Base-by-base conservation (phyloP, 2,329 filamentous ascomycete species). In the Basipetospora chlamydospora region DNA sequence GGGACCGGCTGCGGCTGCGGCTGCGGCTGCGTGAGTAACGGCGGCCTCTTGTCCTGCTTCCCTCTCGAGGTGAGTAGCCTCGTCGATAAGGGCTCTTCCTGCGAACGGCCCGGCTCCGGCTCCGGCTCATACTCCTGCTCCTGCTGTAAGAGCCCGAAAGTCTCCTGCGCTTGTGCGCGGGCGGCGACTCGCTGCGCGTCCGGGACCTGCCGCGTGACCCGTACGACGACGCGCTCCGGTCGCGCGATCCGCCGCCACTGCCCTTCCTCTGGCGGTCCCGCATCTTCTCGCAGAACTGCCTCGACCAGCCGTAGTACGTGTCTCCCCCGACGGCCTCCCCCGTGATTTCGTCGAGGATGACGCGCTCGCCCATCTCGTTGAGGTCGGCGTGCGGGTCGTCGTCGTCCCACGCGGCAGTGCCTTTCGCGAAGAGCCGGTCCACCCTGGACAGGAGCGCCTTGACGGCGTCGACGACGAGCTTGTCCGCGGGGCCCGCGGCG, bases 301-400 rank as follows among this genome's bases (percentile, higher is more conserved):
- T 69, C 5, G 84, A 88, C 86, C 86, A 93, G 42, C 85, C 86
- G 51, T 92, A 92, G 53, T 92, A 92, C 1, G 80, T 83, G 43
- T 83, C 77, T 2, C 77, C 77, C 6, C 67, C 64, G 6, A 77
- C 52, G 2, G 77, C 58, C 3, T 80, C 72, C 1, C 77, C 77
- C 0, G 72, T 79, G n/a, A 72, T 59, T 44, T 78, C 73, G 46
- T 85, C 75, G 3, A 72, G 53, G 13, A 76, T 59, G 36, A 84
- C 61, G 12, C 67, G 58, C 51, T 90, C 79, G 9, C 84, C 85
- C 40, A 90, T 63, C 44, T 79, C 75, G 49, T 84, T 79, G n/a
- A 88, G 59, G 43, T 84, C 77, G n/a, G 65, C 56, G 5, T 64
- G 50, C 2, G 61, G 56, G 11, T 64, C 63, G 13, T n/a, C n/a